Conservation (phyloP, 345 rosid genomes). For the Lumnitzera racemosa region DNA sequence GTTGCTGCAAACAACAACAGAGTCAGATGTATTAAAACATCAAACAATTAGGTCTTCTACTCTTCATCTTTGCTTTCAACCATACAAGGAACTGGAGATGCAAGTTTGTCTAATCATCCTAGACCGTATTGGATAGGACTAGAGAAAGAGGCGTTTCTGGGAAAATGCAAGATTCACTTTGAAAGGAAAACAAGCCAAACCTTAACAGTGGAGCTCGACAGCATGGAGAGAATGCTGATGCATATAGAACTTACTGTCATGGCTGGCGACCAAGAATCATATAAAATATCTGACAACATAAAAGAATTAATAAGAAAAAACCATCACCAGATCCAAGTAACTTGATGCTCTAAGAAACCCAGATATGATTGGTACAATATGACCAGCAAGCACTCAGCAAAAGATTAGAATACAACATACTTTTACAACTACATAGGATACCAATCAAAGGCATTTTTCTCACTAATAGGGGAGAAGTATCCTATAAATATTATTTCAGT, state of each 20-base stretch:
- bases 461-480: too few relatives aligned
- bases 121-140: not conserved
- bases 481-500: too few relatives aligned
- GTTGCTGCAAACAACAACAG: slow-evolving; percentile 53
- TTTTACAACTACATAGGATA: too few relatives aligned
- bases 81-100: not conserved
- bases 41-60: not conserved
- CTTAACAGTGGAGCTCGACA: slow-evolving; percentile 93
- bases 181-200: slow-evolving; percentile 22
- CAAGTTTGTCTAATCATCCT: too few relatives aligned
- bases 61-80: not conserved
- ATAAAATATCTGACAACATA: slow-evolving; percentile 67
- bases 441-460: too few relatives aligned
- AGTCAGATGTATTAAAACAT: not conserved
- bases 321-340: slow-evolving; percentile 2
- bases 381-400: not conserved
- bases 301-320: slow-evolving; percentile 4
- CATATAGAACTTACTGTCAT: slow-evolving; percentile 97
- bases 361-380: not conserved
- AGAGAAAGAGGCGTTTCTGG: not conserved
- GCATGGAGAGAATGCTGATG: slow-evolving; percentile 98
- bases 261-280: slow-evolving; percentile 99
- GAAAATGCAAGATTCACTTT: not conserved
- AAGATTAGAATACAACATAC: too few relatives aligned
- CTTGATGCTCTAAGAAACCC: slow-evolving; percentile 7